Conservation (phyloP, 768 basidiomycete genomes). For the Lanmaoa rubissima region DNA sequence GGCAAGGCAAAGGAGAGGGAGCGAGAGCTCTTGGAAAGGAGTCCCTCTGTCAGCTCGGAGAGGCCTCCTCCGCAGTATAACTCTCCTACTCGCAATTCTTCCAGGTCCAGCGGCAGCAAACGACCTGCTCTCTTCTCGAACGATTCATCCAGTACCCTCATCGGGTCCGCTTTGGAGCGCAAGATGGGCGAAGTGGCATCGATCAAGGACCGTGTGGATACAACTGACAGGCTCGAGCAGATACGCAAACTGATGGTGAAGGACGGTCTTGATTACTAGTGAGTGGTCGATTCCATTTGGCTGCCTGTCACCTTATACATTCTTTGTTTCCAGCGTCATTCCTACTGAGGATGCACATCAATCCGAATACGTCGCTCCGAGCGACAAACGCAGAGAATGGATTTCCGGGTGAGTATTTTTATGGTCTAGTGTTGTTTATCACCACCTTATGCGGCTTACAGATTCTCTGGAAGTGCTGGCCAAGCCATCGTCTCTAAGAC, state of each 20-base stretch:
- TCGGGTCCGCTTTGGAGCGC: conserved; percentile 70
- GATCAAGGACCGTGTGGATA: conserved; percentile 53
- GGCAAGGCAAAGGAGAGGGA: conserved; percentile 54
- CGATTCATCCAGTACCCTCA: conserved; percentile 68
- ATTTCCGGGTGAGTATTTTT: conserved; percentile 62
- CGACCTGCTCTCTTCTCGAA: conserved; percentile 48
- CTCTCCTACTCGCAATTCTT: conserved; percentile 36
- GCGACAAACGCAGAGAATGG: conserved; percentile 77
- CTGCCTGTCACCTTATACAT: conserved; percentile 5
- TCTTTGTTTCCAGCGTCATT: conserved; percentile 50
- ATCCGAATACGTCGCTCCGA: conserved; percentile 75
- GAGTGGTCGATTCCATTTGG: conserved; percentile 30
- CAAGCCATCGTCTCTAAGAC: conserved; percentile 65
- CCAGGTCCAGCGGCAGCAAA: conserved; percentile 39
- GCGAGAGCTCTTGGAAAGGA: conserved; percentile 33
- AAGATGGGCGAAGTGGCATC: conserved; percentile 66
- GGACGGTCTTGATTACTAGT: conserved; percentile 76
- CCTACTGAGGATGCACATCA: conserved; percentile 82
- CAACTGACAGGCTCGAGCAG: conserved; percentile 55
- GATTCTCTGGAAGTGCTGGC: conserved; percentile 67
- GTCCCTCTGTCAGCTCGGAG: conserved; percentile 37
- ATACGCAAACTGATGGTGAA: conserved; percentile 65
- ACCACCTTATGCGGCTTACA: conserved; percentile 27
- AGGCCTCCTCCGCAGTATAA: conserved; percentile 35
- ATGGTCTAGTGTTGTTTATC: conserved; percentile 28